These are phyloP conservation scores for Penicillium sp. DNA, from an alignment of 2,329 filamentous ascomycete species.

Conservation along the genomic window DNA sequence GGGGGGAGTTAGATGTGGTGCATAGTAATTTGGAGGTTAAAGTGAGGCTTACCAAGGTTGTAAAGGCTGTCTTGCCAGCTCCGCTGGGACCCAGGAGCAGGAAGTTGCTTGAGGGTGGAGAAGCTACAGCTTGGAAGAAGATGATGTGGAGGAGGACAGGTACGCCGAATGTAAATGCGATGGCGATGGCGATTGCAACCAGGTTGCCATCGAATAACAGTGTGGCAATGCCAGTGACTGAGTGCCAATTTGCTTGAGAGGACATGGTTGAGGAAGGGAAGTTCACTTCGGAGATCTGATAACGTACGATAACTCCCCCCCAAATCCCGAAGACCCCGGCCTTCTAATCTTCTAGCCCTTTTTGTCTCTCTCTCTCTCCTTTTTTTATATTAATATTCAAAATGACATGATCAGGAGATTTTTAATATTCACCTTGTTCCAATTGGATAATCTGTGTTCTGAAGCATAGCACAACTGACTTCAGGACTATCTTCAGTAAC, in stretches of 20 bases:
- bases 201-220: constrained; percentile 46
- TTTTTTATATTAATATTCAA: neutral
- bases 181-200: constrained; percentile 62
- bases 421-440: too few species aligned
- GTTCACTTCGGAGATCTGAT: constrained; percentile 7
- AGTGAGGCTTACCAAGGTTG: constrained; percentile 65
- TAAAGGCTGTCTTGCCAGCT: constrained; percentile 82
- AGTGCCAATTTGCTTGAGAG: constrained; percentile 38
- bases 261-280: constrained; percentile 25
- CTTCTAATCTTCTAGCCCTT: too few species aligned
- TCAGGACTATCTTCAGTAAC: too few species aligned
- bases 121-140: constrained; percentile 66
- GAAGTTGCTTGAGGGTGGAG: constrained; percentile 68
- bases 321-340: neutral
- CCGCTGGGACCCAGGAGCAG: constrained; percentile 80
- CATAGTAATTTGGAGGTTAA: neutral
- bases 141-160: constrained; percentile 77
- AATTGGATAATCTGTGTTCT: too few species aligned
- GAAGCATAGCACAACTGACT: too few species aligned
- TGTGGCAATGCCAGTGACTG: constrained; percentile 41
- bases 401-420: too few species aligned
- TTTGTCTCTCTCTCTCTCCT: neutral
- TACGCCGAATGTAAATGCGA: constrained; percentile 69
- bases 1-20: neutral
- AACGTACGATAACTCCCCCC: neutral